Conservation (phyloP, 345 rosid genomes). For the Limnanthes douglasii region DNA sequence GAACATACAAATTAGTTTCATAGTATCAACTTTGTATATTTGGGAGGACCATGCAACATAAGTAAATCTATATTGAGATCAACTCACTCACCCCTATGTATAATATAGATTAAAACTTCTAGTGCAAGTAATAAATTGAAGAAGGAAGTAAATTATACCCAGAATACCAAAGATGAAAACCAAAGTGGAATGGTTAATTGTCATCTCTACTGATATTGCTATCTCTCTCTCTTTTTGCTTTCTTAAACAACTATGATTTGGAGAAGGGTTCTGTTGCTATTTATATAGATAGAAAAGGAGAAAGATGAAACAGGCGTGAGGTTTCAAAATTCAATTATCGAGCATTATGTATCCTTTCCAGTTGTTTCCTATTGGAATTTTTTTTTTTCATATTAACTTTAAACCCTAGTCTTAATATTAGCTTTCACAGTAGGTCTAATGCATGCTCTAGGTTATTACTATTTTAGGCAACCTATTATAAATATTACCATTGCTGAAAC, state of each 20-base stretch:
- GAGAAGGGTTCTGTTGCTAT: constrained; percentile 1
- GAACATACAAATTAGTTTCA: not conserved
- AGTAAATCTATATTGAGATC: too few species aligned
- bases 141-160: constrained; percentile 23
- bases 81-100: not conserved
- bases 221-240: constrained; percentile 10
- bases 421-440: constrained; percentile 1
- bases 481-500: constrained; percentile 13
- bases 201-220: constrained; percentile 14
- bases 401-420: constrained; percentile 12
- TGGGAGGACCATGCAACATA: too few species aligned
- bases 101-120: not conserved
- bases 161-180: constrained; percentile 51
- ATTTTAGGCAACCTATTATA: constrained; percentile 9
- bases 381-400: constrained; percentile 9
- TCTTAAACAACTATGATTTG: constrained; percentile 3
- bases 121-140: constrained; percentile 3
- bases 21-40: not conserved
- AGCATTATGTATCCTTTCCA: constrained; percentile 21
- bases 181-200: constrained; percentile 18
- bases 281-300: constrained; percentile 21
- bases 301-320: constrained; percentile 20
- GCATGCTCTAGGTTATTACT: not conserved
- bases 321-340: constrained; percentile 8
- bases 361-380: constrained; percentile 16